A percentile compares a stretch with the other conserved stretches of the same genome.
These are phyloP conservation scores for Globisporangium orthogonon DNA, from an alignment of 352 stramenopile species.

Conservation along the genomic window DNA sequence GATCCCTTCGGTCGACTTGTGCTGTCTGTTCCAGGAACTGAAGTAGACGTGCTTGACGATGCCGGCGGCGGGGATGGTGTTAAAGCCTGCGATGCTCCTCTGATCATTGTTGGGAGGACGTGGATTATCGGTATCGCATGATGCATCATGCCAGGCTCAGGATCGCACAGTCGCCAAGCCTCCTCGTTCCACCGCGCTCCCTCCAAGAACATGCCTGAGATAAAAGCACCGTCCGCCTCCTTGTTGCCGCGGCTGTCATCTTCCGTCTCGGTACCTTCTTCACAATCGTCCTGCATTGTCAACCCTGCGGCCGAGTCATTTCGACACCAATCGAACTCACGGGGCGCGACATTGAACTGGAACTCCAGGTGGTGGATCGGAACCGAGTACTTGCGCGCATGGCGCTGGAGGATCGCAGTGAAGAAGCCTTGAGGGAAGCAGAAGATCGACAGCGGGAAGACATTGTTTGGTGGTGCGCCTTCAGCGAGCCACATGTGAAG, in stretches of 20 bases:
- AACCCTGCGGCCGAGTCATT: not conserved
- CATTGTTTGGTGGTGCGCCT: conserved; percentile 18
- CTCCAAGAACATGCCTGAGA: conserved; percentile 64
- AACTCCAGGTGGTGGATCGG: conserved; percentile 79
- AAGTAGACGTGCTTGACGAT: not conserved
- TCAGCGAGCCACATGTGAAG: conserved; percentile 38
- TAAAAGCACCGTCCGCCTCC: conserved; percentile 35
- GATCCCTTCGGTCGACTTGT: not conserved
- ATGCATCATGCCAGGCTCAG: conserved; percentile 50
- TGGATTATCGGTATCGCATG: conserved; percentile 83
- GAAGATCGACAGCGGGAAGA: conserved; percentile 62
- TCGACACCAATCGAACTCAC: conserved; percentile 20
- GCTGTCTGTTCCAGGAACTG: not conserved
- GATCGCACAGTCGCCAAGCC: conserved; percentile 37
- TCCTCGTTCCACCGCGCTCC: conserved; percentile 60
- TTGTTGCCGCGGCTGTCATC: not conserved
- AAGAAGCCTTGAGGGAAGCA: conserved; percentile 75
- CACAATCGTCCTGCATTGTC: not conserved
- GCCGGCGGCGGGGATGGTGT: not conserved
- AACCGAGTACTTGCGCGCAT: conserved; percentile 55
- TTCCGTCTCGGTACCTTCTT: conserved; percentile 9
- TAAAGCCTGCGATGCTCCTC: not conserved
- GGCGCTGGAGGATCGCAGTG: conserved; percentile 67
- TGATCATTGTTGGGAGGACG: conserved; percentile 54
- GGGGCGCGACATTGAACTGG: conserved; percentile 51